Conservation (phyloP, 768 basidiomycete genomes). For the Rhizopogon sp. region DNA sequence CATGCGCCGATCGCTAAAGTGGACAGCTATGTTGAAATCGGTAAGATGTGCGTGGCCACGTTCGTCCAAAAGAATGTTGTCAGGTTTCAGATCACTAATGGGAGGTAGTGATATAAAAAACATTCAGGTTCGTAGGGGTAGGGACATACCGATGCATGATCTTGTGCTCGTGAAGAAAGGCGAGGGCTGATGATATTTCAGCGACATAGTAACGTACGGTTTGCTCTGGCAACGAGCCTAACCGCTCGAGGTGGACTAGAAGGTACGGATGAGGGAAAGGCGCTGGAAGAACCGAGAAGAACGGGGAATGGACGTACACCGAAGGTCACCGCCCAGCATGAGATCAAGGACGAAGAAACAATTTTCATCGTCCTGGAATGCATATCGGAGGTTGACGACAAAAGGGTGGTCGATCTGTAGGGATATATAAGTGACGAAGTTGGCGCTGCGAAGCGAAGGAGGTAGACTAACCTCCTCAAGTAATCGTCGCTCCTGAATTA, state of each 20-base stretch:
- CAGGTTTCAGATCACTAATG: slow-evolving; percentile 88
- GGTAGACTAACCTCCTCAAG: slow-evolving; percentile 77
- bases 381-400: slow-evolving; percentile 92
- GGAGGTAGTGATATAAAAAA: not conserved
- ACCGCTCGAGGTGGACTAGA: slow-evolving; percentile 82
- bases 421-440: slow-evolving; percentile 9
- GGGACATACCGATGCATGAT: slow-evolving; percentile 89
- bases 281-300: not conserved
- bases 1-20: slow-evolving; percentile 82
- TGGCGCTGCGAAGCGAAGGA: not conserved
- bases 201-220: slow-evolving; percentile 86
- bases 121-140: not conserved
- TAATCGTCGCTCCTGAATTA: slow-evolving; percentile 91
- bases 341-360: slow-evolving; percentile 98
- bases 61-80: slow-evolving; percentile 96
- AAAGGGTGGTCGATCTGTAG: slow-evolving; percentile 89
- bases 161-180: slow-evolving; percentile 86
- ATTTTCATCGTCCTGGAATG: slow-evolving; percentile 97
- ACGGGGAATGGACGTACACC: slow-evolving; percentile 56
- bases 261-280: not conserved
- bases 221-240: slow-evolving; percentile 70
- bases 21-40: slow-evolving; percentile 98
- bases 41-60: slow-evolving; percentile 93
- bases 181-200: slow-evolving; percentile 81
- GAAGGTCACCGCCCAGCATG: slow-evolving; percentile 93